These are phyloP conservation scores for Trichoderma atrobrunneum DNA, from an alignment of 2,329 filamentous ascomycete genomes.

Conservation along the genomic window DNA sequence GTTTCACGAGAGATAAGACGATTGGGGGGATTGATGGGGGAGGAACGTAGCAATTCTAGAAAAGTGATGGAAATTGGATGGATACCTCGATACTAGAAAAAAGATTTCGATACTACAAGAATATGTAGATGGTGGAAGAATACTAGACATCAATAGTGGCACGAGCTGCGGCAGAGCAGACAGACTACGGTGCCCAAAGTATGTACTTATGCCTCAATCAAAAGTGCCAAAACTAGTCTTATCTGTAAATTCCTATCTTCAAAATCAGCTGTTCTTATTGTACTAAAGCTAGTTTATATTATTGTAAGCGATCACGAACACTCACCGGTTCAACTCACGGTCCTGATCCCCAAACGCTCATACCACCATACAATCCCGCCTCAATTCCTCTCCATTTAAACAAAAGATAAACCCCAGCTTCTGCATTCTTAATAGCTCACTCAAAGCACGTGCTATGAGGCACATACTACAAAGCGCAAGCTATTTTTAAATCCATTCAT, in stretches of 20 bases:
- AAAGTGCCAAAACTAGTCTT: background rate
- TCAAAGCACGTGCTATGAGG: background rate
- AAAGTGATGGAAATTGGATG: background rate
- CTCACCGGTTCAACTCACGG: background rate
- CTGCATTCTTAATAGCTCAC: background rate
- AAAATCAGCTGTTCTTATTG: background rate
- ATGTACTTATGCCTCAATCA: background rate
- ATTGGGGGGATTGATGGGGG: too few relatives aligned
- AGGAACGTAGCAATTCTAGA: background rate
- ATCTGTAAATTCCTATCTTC: background rate
- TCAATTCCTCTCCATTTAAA: background rate
- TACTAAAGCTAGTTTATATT: background rate
- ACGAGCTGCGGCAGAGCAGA: background rate
- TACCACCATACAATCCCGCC: background rate
- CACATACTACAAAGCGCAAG: background rate
- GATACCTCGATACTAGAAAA: too few relatives aligned
- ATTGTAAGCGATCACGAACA: background rate
- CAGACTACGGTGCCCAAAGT: background rate
- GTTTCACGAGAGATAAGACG: background rate
- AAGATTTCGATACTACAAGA: background rate
- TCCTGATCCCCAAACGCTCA: background rate
- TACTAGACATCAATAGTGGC: background rate
- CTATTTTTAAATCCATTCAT: background rate
- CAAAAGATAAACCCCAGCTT: background rate
- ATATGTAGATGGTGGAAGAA: background rate